Evolutionary conservation across 2,329 filamentous ascomycete species (phyloP).

Genomic region (Helicocarpus griseus): DNA sequence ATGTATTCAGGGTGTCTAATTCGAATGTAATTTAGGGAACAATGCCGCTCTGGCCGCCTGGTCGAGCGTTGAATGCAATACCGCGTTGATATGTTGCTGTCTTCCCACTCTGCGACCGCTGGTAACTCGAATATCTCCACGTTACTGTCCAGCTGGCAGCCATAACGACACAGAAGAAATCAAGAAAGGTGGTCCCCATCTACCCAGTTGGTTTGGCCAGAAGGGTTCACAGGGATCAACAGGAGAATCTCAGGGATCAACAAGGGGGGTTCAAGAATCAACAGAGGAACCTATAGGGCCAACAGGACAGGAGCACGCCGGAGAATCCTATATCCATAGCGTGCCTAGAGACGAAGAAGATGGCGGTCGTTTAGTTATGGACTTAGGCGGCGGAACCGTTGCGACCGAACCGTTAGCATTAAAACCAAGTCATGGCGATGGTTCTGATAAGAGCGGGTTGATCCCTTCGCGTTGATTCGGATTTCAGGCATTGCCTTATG

Average conservation of each 20-base stretch:
- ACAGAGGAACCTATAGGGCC: no score
- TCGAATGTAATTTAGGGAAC: conserved; percentile 16
- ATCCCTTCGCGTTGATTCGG: no score
- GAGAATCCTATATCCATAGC: no score
- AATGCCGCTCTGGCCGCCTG: conserved; percentile 33
- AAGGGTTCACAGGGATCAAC: neutral
- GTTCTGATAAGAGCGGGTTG: no score
- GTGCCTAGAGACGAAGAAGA: no score
- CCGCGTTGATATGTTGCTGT: conserved; percentile 33
- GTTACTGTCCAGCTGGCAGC: neutral
- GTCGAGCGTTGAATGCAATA: conserved; percentile 34
- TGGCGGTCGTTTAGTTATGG: no score
- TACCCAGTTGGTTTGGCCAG: neutral
- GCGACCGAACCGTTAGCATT: no score
- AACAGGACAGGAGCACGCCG: no score
- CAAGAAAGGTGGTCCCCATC: neutral
- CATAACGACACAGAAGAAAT: neutral
- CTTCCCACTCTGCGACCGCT: conserved; percentile 19
- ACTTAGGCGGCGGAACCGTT: no score
- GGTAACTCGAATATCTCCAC: conserved; percentile 1
- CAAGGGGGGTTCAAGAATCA: no score
- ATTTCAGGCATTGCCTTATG: no score
- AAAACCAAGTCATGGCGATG: no score
- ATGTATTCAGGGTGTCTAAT: neutral
- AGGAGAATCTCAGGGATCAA: neutral